These are phyloP conservation scores for Pleurotus giganteus DNA, from an alignment of 768 basidiomycete species.

Conservation along the genomic window DNA sequence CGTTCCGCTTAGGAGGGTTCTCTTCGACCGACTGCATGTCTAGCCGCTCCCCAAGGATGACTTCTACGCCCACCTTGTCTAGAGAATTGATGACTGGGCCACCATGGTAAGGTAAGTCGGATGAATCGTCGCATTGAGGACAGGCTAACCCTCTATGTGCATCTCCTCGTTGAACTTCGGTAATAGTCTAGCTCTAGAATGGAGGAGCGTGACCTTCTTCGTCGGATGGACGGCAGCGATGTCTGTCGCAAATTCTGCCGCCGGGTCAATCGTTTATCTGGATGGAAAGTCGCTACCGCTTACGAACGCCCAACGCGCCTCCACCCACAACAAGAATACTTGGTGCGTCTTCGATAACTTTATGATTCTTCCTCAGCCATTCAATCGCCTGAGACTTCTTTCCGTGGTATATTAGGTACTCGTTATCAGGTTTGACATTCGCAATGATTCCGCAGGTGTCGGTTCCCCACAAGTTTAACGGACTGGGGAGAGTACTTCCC, in stretches of 20 bases:
- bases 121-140: conserved; percentile 17
- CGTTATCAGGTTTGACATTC: conserved; percentile 1
- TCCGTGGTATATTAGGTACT: conserved; percentile 30
- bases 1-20: conserved; percentile 23
- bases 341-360: conserved; percentile 39
- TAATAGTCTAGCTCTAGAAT: conserved; percentile 54
- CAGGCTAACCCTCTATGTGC: conserved; percentile 56
- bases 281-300: conserved; percentile 19
- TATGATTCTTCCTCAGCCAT: conserved; percentile 53
- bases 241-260: conserved; percentile 61
- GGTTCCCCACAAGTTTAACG: conserved; percentile 53
- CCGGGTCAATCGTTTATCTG: not conserved
- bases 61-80: conserved; percentile 41
- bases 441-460: conserved; percentile 12
- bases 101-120: not conserved
- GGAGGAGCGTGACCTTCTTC: conserved; percentile 56
- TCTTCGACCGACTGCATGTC: conserved; percentile 37
- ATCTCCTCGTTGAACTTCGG: conserved; percentile 51
- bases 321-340: conserved; percentile 68
- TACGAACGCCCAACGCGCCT: conserved; percentile 72
- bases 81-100: conserved; percentile 35
- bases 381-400: conserved; percentile 46
- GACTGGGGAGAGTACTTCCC: conserved; percentile 53
- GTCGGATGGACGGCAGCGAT: conserved; percentile 51
- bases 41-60: conserved; percentile 54